Percentiles rank a stretch among this genome's conserved stretches.
phyloP scores from a whole-genome alignment of 345 rosid species.

The Odontarrhena argentea region DNA sequence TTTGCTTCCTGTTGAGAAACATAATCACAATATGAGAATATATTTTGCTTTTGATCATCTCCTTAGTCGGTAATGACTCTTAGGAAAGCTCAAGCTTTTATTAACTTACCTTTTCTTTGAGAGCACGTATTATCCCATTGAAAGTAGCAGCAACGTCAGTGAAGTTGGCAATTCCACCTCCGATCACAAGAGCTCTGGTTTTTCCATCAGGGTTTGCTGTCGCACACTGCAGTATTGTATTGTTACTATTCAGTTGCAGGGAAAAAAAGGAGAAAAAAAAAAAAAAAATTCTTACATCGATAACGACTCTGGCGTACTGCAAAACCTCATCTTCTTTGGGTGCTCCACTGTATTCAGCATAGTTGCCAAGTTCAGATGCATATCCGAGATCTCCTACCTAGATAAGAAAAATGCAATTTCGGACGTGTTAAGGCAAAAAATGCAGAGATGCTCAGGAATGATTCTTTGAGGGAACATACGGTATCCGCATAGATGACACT shows the following conservation, averaged over 20 bases:
- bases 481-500: conserved; percentile 98
- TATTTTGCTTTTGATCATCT: not conserved
- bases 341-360: conserved; percentile 97
- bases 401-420: conserved; percentile 6
- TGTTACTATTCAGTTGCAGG: not conserved
- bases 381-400: conserved; percentile 96
- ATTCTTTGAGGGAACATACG: conserved; percentile 44
- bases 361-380: conserved; percentile 89
- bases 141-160: conserved; percentile 97
- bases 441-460: conserved; percentile 13
- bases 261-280: not conserved
- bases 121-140: conserved; percentile 87
- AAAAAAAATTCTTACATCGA: conserved; percentile 58
- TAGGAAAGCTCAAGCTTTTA: conserved; percentile 43
- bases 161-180: conserved; percentile 99
- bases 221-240: conserved; percentile 67
- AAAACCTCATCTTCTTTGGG: conserved; percentile 96
- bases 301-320: conserved; percentile 97
- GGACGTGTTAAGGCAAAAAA: conserved; percentile 1
- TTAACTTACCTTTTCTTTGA: conserved; percentile 76
- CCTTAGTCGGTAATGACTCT: not conserved
- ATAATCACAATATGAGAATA: conserved; percentile 1
- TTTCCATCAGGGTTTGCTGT: conserved; percentile 86
- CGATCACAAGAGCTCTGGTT: conserved; percentile 88
- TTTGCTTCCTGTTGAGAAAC: conserved; percentile 36